Evolutionary conservation across 2,329 filamentous ascomycete genomes (phyloP).

Genomic region (Stachybotrys elegans): DNA sequence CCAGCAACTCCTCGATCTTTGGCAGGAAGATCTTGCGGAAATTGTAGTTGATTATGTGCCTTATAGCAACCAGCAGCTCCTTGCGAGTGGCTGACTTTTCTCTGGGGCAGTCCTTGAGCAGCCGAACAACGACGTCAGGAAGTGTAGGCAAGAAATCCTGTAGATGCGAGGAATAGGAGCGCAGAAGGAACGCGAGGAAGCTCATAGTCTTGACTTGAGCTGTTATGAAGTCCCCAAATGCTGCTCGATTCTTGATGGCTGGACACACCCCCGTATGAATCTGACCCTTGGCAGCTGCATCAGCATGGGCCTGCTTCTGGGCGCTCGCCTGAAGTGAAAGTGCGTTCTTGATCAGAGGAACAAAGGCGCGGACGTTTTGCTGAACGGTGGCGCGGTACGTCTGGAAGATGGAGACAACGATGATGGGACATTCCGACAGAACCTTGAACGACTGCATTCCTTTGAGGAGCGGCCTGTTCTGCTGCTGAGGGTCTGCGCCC

Average conservation of each 20-base stretch:
- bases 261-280: constrained; percentile 92
- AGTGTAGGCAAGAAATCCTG: constrained; percentile 82
- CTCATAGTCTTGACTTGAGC: constrained; percentile 99
- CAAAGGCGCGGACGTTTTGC: constrained; percentile 84
- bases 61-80: constrained; percentile 90
- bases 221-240: constrained; percentile 96
- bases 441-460: constrained; percentile 99
- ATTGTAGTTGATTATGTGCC: constrained; percentile 99
- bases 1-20: constrained; percentile 91
- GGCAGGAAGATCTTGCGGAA: constrained; percentile 91
- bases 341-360: constrained; percentile 89
- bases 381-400: constrained; percentile 76
- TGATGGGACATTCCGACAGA: constrained; percentile 94
- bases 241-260: constrained; percentile 86
- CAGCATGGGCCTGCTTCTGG: constrained; percentile 84
- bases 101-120: constrained; percentile 88
- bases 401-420: constrained; percentile 97
- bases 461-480: constrained; percentile 74
- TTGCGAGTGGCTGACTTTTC: constrained; percentile 94
- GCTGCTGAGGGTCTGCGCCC: constrained; percentile 73
- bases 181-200: constrained; percentile 86
- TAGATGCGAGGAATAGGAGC: constrained; percentile 82
- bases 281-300: constrained; percentile 71
- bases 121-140: constrained; percentile 82
- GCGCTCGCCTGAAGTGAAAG: constrained; percentile 85